These are phyloP conservation scores for Mollisia scopiformis DNA, from an alignment of 2,329 filamentous ascomycete genomes.

Conservation along the genomic window DNA sequence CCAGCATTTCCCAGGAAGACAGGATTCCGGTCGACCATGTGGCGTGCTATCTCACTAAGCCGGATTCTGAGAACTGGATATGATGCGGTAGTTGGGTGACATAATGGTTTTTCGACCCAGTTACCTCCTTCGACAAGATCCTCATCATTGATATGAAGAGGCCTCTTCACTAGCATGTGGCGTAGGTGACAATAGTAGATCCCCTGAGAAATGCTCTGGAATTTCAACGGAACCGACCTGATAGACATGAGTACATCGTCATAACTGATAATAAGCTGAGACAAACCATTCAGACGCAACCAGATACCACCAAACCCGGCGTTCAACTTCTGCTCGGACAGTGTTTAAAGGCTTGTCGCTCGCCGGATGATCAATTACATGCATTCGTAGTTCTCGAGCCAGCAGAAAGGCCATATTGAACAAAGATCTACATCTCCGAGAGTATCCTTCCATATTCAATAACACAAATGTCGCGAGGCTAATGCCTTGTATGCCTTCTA, in stretches of 20 bases:
- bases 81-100: constrained; percentile 33
- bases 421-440: constrained; percentile 35
- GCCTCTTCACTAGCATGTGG: constrained; percentile 35
- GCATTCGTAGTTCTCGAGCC: constrained; percentile 22
- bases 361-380: constrained; percentile 20
- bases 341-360: constrained; percentile 23
- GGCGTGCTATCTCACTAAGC: constrained; percentile 41
- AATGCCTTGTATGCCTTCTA: constrained; percentile 41
- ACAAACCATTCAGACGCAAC: constrained; percentile 40
- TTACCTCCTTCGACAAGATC: neutral
- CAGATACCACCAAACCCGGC: constrained; percentile 44
- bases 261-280: neutral
- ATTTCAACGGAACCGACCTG: constrained; percentile 32
- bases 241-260: constrained; percentile 4
- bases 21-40: constrained; percentile 38
- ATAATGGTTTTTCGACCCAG: neutral
- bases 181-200: constrained; percentile 39
- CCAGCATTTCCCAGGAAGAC: constrained; percentile 19
- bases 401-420: constrained; percentile 36
- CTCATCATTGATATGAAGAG: neutral
- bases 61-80: constrained; percentile 41
- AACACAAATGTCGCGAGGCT: constrained; percentile 38
- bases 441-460: constrained; percentile 37
- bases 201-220: constrained; percentile 36
- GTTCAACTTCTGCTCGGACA: constrained; percentile 35